These are phyloP conservation scores for Candida incommunis DNA, from an alignment of 805 yeast species.

Conservation along the genomic window DNA sequence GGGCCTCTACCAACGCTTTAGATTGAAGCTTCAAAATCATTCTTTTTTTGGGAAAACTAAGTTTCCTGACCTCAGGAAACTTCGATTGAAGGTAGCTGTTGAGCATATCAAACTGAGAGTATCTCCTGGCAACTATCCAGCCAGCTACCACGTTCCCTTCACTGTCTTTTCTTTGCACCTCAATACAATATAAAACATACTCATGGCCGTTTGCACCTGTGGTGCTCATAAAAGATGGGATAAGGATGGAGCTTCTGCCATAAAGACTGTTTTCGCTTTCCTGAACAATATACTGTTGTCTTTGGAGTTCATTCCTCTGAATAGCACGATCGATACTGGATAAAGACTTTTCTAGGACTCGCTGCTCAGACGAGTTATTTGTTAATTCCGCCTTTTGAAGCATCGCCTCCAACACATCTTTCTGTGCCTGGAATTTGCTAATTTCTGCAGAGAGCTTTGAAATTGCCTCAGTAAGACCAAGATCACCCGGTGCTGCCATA, in stretches of 20 bases:
- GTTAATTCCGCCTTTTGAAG: constrained; percentile 74
- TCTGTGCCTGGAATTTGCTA: constrained; percentile 44
- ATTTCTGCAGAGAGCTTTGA: constrained; percentile 42
- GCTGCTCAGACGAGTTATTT: constrained; percentile 54
- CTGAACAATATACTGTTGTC: constrained; percentile 71
- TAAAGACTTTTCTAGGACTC: constrained; percentile 54
- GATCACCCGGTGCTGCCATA: constrained; percentile 55
- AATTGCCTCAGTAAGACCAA: constrained; percentile 55
- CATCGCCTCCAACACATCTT: constrained; percentile 49
- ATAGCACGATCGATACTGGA: constrained; percentile 56
- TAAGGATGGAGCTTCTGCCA: constrained; percentile 26
- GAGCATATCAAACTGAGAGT: constrained; percentile 65
- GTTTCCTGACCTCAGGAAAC: constrained; percentile 34
- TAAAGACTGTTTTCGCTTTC: constrained; percentile 67
- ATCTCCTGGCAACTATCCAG: constrained; percentile 86
- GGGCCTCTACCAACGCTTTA: constrained; percentile 44
- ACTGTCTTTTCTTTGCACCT: constrained; percentile 40
- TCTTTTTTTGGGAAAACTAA: constrained; percentile 39
- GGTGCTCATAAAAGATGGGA: constrained; percentile 35
- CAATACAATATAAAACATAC: constrained; percentile 59
- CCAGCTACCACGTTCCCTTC: constrained; percentile 41
- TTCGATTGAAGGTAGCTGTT: constrained; percentile 45
- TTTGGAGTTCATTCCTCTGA: constrained; percentile 55
- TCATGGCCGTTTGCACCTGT: constrained; percentile 42
- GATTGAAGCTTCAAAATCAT: constrained; percentile 60